Evolutionary conservation across 257 asterid species (phyloP), one percentile per base, ranked within the genome.

Genomic region (Plectranthus barbatus): DNA sequence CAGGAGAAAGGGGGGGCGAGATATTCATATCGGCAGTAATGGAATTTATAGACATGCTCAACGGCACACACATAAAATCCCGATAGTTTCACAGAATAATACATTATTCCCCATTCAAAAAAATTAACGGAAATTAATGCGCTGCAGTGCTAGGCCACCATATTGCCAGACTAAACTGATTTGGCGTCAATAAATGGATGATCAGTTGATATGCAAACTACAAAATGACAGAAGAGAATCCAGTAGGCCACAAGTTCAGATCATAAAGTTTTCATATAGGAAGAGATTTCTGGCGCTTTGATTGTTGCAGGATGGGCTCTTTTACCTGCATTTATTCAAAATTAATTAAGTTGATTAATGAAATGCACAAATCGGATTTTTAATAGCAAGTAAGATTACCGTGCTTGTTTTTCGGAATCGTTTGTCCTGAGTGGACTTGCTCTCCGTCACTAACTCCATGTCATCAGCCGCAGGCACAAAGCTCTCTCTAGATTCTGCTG

Each of bases 401-500:
- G 72, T 85, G 97, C 99, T 92, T 49, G 95, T 59, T 89, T 89
- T 92, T 78, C 91, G 79, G 56, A 56, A 64, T 47, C 80, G 80
- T 56, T 83, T 86, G 59, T 78, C 97, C 74, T 81, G 97, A 41
- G 83, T 80, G 36, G 87, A 71, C 80, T 68, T 62, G 79, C 92
- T 84, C 54, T 78, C 69, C 68, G 76, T 77, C 19, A 73, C 69
- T 5, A 57, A 42, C 60, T 83, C 90, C 70, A 58, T 59, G 49
- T 74, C 80, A 56, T 77, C 87, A 56, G 48, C 75, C 13, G 86
- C 90, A n/a, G 75, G 78, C 9, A 74, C 91, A 64, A 80, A 82
- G 60, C 99, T 92, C 81, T 89, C 97, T 10, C 90, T 64, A 24
- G 99, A 85, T 68, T 84, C 77, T 41, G 84, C 85, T 17, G 97